Conservation (phyloP, 768 basidiomycete genomes). For the Lyophyllum atratum region DNA sequence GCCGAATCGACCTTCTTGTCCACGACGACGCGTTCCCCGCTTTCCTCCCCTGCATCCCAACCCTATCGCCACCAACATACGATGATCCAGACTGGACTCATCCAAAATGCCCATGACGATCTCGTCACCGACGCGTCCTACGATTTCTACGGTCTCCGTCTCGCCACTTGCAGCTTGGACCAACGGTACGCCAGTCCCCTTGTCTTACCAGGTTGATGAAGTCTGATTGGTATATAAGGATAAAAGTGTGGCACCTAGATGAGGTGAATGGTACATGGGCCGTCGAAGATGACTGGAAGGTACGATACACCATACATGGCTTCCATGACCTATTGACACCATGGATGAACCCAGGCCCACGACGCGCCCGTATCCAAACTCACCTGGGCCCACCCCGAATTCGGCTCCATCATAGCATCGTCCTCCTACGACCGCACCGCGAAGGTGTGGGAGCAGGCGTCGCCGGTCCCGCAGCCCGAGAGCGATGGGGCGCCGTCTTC, state of each 20-base stretch:
- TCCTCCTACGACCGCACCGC: conserved; percentile 90
- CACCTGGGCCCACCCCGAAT: conserved; percentile 92
- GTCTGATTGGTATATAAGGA: conserved; percentile 41
- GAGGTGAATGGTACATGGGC: conserved; percentile 74
- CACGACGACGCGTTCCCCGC: background rate
- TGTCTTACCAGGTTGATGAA: conserved; percentile 11
- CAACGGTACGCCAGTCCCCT: conserved; percentile 54
- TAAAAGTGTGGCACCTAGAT: conserved; percentile 85
- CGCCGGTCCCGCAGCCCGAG: conserved; percentile 25
- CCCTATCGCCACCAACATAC: background rate
- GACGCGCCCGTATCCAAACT: conserved; percentile 86
- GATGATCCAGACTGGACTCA: conserved; percentile 82
- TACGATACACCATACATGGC: conserved; percentile 26
- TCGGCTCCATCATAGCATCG: conserved; percentile 84
- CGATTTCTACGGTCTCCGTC: conserved; percentile 84
- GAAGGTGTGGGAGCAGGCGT: conserved; percentile 85
- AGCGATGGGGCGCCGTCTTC: conserved; percentile 25
- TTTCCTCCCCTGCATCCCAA: background rate
- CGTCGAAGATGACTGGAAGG: conserved; percentile 91
- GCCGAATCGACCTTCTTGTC: background rate
- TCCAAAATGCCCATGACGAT: conserved; percentile 77
- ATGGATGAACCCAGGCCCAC: conserved; percentile 66
- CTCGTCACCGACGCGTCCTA: conserved; percentile 86
- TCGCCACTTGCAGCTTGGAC: conserved; percentile 83
- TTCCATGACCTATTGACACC: background rate